Base-by-base conservation (phyloP, 2,329 filamentous ascomycete species). In the Calonectria leucothoes region DNA sequence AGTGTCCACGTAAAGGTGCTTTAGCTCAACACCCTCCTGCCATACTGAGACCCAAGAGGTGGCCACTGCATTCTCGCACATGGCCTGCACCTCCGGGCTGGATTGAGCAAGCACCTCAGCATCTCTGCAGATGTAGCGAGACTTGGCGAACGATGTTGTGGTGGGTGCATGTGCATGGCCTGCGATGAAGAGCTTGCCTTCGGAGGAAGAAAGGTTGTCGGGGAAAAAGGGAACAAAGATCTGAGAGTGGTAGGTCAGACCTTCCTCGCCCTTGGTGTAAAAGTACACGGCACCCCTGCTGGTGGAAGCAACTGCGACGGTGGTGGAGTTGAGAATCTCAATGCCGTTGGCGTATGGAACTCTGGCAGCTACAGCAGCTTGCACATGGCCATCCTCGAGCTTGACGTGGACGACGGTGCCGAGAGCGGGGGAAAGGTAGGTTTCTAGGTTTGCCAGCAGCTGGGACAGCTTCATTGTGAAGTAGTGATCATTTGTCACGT, bases 271-370 rank as follows among this genome's bases (percentile, higher is more conserved):
- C 11, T 12, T 27, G 35, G 14, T 61, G n/a, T 74, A 77, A 3
- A 80, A 6, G 3, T 74, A 70, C 20, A 81, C 57, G 6, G 72
- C 57, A 1, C 69, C 73, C 7, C 72, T 61, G 23, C 76, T 76
- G 10, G 85, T 83, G 0, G 86, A 82, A 1, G 86, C 82, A 14
- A 87, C 82, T 0, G 81, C 86, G 2, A 86, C 70, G 0, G 83
- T 85, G 0, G 83, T 85, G 2, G 73, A 75, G 71, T 87, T 86
- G 5, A 87, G 55, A 0, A 86, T 72, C 35, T 83, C 83, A 20
- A 87, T 81, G 17, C 86, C 86, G 63, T 88, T 88, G 11, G 86
- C 81, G 52, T 85, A 88, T 12, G 86, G 74, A 1, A 84, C 55
- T 15, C 81, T 81, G 2, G 82, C 82, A 0, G 85, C 81, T 0